These are phyloP conservation scores for Morella rubra DNA, from an alignment of 306 rosid species.

Conservation along the genomic window DNA sequence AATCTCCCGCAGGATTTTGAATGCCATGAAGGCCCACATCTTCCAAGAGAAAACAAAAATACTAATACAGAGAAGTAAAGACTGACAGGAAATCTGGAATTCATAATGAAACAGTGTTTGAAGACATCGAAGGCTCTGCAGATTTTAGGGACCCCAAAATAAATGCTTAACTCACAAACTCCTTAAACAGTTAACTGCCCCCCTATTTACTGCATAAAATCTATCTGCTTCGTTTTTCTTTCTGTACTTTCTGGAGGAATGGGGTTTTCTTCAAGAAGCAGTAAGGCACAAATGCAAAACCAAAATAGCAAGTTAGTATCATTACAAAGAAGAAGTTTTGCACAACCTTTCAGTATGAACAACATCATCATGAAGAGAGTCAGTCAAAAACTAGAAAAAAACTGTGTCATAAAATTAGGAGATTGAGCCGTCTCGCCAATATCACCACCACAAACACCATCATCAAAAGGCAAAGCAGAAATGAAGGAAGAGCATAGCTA, in stretches of 20 bases:
- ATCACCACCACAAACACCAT: conserved; percentile 56
- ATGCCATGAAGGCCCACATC: conserved; percentile 35
- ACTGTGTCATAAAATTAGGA: conserved; percentile 39
- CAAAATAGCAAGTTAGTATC: conserved; percentile 23
- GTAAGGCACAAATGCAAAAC: conserved; percentile 27
- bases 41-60: conserved; percentile 44
- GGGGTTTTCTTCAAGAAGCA: conserved; percentile 31
- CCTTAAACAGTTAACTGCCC: conserved; percentile 44
- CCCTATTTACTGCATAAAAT: conserved; percentile 42
- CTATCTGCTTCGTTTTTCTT: conserved; percentile 19
- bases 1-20: conserved; percentile 10
- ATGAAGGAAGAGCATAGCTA: conserved; percentile 30
- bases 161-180: conserved; percentile 55
- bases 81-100: conserved; percentile 57
- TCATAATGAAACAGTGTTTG: conserved; percentile 61
- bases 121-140: conserved; percentile 58
- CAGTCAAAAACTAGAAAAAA: conserved; percentile 17
- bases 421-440: conserved; percentile 96
- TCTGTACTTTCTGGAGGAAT: conserved; percentile 29
- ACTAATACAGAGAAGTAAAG: conserved; percentile 45
- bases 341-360: conserved; percentile 37
- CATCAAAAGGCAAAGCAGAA: conserved; percentile 37
- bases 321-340: conserved; percentile 30
- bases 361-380: conserved; percentile 25
- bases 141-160: conserved; percentile 42